Evolutionary conservation across 768 basidiomycete genomes (phyloP), one percentile per base, ranked within the genome.

Genomic region (Rhodocollybia butyracea): DNA sequence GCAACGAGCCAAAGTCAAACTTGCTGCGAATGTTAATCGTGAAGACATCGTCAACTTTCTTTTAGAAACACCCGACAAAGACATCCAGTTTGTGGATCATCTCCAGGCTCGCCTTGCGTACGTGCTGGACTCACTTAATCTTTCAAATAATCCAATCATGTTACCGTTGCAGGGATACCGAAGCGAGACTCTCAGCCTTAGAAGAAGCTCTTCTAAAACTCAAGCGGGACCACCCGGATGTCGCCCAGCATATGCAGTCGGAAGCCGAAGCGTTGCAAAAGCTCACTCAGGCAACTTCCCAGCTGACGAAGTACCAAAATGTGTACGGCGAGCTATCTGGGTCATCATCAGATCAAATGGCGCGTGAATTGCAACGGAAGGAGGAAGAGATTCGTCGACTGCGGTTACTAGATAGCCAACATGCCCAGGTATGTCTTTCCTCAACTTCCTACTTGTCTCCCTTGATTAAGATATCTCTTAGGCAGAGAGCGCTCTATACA

Each of bases 11-110:
- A 91, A 88, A 67, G 78, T 87, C 15, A 80, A 82, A 29, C 73
- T 95, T n/a, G 93, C 90, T 19, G 91, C 91, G 0, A 71, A 84
- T 26, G 75, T 80, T 1, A 84, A 86, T 5, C 79, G 88, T 22
- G 82, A 84, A 57, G 88, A 92, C 46, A 74, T 93, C 31, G 76
- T 94, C 68, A 70, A 71, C 4, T 91, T 92, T 66, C 78, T 95
- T 59, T 72, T 85, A 51, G 75, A 75, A 42, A 82, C 78, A 19
- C 75, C 80, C 41, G 71, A 77, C 5, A 80, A 83, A 17, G 78
- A 84, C 54, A 64, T 68, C 1, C 69, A 73, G 12, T 86, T 81
- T 60, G 73, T 85, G 2, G 73, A 78, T 19, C 67, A 75, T 46
- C 62, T 93, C 38, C 83, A 81, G 64, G 70, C 63, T 19, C 79